These are phyloP conservation scores for Podaxis sp. DNA, from an alignment of 768 basidiomycete species.

Conservation along the genomic window DNA sequence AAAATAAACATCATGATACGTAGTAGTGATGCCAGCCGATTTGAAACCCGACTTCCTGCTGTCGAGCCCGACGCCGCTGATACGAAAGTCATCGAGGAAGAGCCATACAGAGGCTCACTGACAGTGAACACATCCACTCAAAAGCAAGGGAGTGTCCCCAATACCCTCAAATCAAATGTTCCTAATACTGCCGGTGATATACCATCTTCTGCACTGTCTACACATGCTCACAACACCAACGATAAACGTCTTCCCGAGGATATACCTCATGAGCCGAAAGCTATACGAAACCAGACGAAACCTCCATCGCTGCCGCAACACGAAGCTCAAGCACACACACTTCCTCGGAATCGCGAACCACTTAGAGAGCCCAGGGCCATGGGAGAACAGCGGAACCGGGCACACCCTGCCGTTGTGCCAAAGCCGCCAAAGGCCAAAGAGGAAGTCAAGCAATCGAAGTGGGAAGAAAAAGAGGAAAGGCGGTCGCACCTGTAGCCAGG, in stretches of 20 bases:
- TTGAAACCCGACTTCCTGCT: neutral
- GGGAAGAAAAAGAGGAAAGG: neutral
- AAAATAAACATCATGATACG: neutral
- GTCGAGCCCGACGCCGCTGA: neutral
- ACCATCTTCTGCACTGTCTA: neutral
- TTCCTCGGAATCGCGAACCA: neutral
- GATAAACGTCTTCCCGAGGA: neutral
- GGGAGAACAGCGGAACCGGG: neutral
- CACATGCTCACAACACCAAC: neutral
- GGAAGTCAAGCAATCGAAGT: neutral
- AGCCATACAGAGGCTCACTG: neutral
- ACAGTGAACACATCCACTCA: neutral
- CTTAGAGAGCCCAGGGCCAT: conserved; percentile 2
- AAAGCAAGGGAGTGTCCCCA: neutral
- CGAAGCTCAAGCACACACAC: neutral
- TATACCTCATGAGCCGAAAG: neutral
- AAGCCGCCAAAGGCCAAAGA: neutral
- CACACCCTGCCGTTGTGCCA: neutral
- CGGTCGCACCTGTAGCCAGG: no score
- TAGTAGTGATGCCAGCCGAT: neutral
- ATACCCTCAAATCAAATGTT: neutral
- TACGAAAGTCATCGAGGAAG: neutral
- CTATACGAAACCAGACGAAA: neutral
- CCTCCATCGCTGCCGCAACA: neutral
- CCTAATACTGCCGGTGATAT: neutral